Conservation (phyloP, 345 rosid species). For the Theobroma cacao region DNA sequence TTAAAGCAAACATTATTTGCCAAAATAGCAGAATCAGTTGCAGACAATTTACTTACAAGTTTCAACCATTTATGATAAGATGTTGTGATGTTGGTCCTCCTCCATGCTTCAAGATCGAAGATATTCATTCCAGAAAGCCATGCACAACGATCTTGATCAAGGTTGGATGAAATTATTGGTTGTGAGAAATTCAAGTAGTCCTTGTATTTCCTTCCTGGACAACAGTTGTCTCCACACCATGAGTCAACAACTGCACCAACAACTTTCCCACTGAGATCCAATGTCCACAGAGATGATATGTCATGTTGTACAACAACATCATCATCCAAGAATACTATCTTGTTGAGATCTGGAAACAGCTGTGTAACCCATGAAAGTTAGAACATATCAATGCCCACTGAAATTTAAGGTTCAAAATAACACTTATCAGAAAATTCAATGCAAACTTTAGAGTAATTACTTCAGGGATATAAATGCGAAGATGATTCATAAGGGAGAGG, state of each 20-base stretch:
- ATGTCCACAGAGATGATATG: conserved; percentile 75
- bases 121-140: conserved; percentile 94
- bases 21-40: neutral
- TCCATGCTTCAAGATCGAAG: conserved; percentile 86
- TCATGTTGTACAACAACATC: conserved; percentile 88
- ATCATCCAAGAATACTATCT: conserved; percentile 88
- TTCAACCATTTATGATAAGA: conserved; percentile 71
- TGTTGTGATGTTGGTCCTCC: conserved; percentile 60
- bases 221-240: conserved; percentile 75
- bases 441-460: conserved; percentile 33
- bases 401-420: conserved; percentile 13
- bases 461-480: conserved; percentile 77
- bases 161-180: conserved; percentile 57
- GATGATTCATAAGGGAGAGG: conserved; percentile 79
- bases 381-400: conserved; percentile 26
- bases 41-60: conserved; percentile 43
- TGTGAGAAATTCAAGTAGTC: conserved; percentile 91
- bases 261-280: conserved; percentile 69
- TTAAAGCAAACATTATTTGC: neutral
- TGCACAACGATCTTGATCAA: conserved; percentile 52
- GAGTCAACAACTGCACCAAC: conserved; percentile 77
- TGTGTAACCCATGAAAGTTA: conserved; percentile 44
- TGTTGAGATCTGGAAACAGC: conserved; percentile 92
- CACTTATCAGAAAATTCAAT: conserved; percentile 13
- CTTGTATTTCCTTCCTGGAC: conserved; percentile 70